Conservation (phyloP, 768 basidiomycete species). For the Amanita polypyramis region DNA sequence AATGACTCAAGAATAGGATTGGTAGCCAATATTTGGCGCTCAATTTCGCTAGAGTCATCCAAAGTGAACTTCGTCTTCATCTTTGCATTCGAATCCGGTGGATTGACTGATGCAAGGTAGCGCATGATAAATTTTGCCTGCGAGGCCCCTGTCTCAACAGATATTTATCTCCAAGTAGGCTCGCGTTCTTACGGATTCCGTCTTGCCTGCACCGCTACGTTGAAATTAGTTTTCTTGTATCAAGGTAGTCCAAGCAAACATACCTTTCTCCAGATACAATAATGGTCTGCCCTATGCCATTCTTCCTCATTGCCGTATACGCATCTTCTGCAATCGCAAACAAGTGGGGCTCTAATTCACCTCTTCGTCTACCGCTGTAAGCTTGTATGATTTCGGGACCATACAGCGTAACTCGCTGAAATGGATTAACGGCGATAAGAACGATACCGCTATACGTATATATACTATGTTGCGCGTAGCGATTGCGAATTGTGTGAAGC, state of each 20-base stretch:
- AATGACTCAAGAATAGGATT: slow-evolving; percentile 99
- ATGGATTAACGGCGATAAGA: slow-evolving; percentile 97
- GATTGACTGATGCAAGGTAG: slow-evolving; percentile 96
- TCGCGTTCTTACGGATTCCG: slow-evolving; percentile 67
- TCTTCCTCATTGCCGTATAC: slow-evolving; percentile 92
- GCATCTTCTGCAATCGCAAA: slow-evolving; percentile 99
- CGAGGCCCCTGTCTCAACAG: slow-evolving; percentile 1
- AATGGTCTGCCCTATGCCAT: slow-evolving; percentile 94
- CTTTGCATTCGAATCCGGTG: slow-evolving; percentile 52
- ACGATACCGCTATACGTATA: slow-evolving; percentile 99
- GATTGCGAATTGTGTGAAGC: slow-evolving; percentile 91
- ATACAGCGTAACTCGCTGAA: slow-evolving; percentile 95
- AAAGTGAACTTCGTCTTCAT: slow-evolving; percentile 60
- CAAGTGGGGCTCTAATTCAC: slow-evolving; percentile 93
- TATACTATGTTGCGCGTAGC: slow-evolving; percentile 94
- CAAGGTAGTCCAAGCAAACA: slow-evolving; percentile 13
- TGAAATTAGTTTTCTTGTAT: slow-evolving; percentile 9
- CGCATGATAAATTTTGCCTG: slow-evolving; percentile 99
- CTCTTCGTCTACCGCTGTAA: slow-evolving; percentile 84
- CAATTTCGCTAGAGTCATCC: slow-evolving; percentile 89
- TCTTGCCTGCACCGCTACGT: slow-evolving; percentile 96
- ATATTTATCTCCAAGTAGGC: not conserved
- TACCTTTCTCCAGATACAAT: slow-evolving; percentile 98
- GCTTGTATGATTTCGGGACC: slow-evolving; percentile 96
- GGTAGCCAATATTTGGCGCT: slow-evolving; percentile 96